Percentiles rank a stretch among this genome's conserved stretches.
These are phyloP conservation scores for Monocercomonoides exilis DNA, from an alignment of 78 protist species.

Conservation along the genomic window DNA sequence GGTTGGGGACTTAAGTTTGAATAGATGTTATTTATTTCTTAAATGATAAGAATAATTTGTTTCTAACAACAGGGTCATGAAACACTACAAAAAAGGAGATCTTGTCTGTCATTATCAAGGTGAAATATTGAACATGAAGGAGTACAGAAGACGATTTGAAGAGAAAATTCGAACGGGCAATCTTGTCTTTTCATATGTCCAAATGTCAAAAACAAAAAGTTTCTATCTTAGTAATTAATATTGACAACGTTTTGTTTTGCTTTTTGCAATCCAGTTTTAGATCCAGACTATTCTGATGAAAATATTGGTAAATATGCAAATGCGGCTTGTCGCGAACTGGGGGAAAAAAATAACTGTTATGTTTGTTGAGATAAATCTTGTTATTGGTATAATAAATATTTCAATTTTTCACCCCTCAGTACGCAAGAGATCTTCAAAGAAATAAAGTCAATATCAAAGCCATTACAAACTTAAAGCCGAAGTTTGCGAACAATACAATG, in stretches of 20 bases:
- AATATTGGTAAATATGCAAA: neutral
- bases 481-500: no score
- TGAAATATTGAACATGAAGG: neutral
- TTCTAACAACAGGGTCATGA: neutral
- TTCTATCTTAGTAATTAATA: neutral
- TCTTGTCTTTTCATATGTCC: conserved; percentile 10
- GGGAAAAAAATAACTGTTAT: neutral
- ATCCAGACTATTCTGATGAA: neutral
- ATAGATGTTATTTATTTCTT: neutral
- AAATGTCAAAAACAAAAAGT: neutral
- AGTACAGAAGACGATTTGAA: neutral
- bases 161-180: neutral
- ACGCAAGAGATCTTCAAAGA: neutral
- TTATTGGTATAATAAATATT: neutral
- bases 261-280: neutral
- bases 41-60: neutral
- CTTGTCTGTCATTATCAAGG: conserved; percentile 16
- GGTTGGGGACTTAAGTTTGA: neutral
- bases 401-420: no score
- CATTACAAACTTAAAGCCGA: neutral
- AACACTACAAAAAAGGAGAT: neutral
- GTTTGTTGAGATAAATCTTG: neutral
- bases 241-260: neutral
- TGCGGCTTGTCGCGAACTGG: conserved; percentile 13
- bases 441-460: neutral